These are phyloP conservation scores for Leccinum arenicola DNA, from an alignment of 768 basidiomycete species.

Conservation along the genomic window DNA sequence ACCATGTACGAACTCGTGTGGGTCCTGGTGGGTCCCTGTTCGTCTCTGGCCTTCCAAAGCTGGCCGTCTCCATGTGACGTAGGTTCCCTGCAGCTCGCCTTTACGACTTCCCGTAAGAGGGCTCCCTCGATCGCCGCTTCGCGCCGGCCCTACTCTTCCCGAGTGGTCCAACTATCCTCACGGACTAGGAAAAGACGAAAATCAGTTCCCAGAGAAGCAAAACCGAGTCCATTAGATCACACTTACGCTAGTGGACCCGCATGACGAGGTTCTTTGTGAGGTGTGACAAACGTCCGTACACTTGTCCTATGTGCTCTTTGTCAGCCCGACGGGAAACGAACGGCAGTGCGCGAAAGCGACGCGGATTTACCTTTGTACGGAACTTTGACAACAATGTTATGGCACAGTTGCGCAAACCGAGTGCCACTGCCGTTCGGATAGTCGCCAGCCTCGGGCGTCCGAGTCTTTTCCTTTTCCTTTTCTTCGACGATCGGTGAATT, in stretches of 20 bases:
- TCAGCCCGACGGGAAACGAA: background rate
- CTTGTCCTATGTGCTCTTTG: background rate
- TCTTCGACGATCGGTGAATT: background rate
- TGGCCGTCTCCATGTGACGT: background rate
- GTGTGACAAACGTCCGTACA: background rate
- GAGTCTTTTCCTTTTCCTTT: background rate
- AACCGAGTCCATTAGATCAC: background rate
- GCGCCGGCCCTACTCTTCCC: background rate
- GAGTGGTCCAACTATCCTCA: background rate
- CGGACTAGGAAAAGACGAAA: background rate
- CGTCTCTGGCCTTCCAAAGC: background rate
- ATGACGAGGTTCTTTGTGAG: background rate
- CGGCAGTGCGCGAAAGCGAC: background rate
- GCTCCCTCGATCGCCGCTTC: background rate
- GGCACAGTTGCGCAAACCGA: background rate
- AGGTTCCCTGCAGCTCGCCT: background rate
- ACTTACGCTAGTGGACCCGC: background rate
- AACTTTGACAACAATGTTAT: background rate
- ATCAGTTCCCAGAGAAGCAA: background rate
- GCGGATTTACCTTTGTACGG: background rate
- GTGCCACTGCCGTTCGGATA: background rate
- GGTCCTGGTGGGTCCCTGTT: background rate
- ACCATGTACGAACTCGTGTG: background rate
- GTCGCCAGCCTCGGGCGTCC: background rate
- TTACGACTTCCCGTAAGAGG: background rate